phyloP scores from a whole-genome alignment of 148 eudicot species.

The Dysphania ambrosioides region DNA sequence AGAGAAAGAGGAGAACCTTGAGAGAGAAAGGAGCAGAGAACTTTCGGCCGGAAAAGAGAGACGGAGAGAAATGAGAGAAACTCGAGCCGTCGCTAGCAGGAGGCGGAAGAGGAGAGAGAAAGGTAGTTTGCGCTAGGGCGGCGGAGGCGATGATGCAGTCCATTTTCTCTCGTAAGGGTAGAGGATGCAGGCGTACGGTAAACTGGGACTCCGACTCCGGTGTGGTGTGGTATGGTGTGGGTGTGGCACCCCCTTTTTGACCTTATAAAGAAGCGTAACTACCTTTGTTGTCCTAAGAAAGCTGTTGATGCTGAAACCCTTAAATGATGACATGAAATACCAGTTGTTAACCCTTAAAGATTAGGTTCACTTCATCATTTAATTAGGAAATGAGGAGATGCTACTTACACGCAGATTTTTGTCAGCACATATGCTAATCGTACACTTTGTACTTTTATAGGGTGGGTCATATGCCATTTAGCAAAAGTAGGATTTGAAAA shows the following conservation, averaged over 20 bases:
- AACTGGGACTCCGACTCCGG: background rate
- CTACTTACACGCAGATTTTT: too few relatives aligned
- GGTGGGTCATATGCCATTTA: too few relatives aligned
- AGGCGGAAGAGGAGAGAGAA: slow-evolving; percentile 21
- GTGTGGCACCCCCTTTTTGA: background rate
- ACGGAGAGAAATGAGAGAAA: slow-evolving; percentile 8
- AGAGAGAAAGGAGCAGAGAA: slow-evolving; percentile 25
- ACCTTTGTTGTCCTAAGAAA: background rate
- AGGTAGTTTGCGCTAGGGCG: background rate
- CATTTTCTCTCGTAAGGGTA: slow-evolving; percentile 16
- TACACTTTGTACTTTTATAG: too few relatives aligned
- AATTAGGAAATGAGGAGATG: too few relatives aligned
- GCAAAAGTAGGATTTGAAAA: too few relatives aligned
- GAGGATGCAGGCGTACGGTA: too few relatives aligned
- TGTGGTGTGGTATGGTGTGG: too few relatives aligned
- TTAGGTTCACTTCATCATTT: too few relatives aligned
- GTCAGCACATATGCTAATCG: too few relatives aligned
- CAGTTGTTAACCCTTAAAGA: too few relatives aligned
- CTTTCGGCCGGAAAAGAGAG: slow-evolving; percentile 14
- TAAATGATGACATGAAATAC: background rate
- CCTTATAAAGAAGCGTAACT: background rate
- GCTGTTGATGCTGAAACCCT: background rate
- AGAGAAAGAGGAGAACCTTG: slow-evolving; percentile 26
- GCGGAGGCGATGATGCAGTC: slow-evolving; percentile 26
- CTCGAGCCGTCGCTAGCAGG: background rate